Evolutionary conservation across 148 eudicot species (phyloP).

Genomic region (Hydrangea macrophylla): DNA sequence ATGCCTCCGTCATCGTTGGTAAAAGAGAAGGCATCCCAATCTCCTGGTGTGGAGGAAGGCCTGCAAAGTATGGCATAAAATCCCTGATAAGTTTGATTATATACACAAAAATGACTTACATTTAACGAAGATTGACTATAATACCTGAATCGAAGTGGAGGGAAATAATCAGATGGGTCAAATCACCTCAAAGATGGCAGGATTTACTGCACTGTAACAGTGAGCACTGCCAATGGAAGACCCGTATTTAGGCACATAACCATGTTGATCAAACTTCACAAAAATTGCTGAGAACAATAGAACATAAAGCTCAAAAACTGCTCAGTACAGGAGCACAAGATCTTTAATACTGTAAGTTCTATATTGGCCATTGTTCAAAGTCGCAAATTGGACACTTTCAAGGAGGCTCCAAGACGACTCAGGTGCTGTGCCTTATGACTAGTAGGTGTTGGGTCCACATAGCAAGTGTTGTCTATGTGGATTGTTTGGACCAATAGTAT

Average conservation of each 20-base stretch:
- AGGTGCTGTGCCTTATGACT: no score
- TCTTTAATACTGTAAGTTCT: no score
- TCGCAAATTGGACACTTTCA: no score
- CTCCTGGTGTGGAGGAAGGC: slow-evolving; percentile 87
- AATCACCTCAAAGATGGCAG: slow-evolving; percentile 36
- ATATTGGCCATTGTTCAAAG: no score
- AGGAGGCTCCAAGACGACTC: no score
- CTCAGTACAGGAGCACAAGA: no score
- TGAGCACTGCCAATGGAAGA: slow-evolving; percentile 32
- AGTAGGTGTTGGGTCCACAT: no score
- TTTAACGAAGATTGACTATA: not conserved
- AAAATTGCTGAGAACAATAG: no score
- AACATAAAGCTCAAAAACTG: no score
- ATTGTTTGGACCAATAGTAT: no score
- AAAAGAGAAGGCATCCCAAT: slow-evolving; percentile 98
- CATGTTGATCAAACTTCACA: no score
- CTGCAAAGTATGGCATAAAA: slow-evolving; percentile 27
- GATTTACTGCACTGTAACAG: slow-evolving; percentile 27
- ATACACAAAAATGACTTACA: not conserved
- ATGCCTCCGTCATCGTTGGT: slow-evolving; percentile 96
- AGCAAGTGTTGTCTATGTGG: no score
- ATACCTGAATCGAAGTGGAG: not conserved
- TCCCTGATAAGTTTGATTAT: not conserved
- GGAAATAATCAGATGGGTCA: slow-evolving; percentile 6
- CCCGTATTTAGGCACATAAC: slow-evolving; percentile 23